Conservation (phyloP, 2,329 filamentous ascomycete genomes). For the Cladorrhinum sp. region DNA sequence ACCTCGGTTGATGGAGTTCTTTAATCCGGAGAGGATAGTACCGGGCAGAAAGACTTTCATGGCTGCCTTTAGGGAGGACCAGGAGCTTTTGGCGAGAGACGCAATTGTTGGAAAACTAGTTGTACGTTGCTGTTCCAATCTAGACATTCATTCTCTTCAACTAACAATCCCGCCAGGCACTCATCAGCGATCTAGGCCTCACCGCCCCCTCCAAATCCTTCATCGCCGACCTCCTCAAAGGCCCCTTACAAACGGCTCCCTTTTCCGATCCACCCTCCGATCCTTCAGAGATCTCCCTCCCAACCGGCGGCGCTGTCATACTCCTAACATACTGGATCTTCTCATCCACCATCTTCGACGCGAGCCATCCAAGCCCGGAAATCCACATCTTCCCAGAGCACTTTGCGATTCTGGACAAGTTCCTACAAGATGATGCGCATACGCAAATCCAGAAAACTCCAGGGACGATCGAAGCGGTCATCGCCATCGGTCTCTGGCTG, state of each 20-base stretch:
- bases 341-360: constrained; percentile 58
- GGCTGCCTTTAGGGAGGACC: constrained; percentile 62
- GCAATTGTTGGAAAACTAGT: constrained; percentile 70
- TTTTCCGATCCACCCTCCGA: neutral
- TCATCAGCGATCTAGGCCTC: constrained; percentile 61
- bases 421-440: constrained; percentile 50
- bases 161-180: constrained; percentile 41
- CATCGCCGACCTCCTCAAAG: constrained; percentile 44
- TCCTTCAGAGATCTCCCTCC: constrained; percentile 49
- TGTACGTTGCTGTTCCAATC: constrained; percentile 44
- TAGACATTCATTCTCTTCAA: too few species aligned
- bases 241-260: constrained; percentile 12
- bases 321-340: constrained; percentile 62
- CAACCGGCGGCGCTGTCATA: constrained; percentile 56
- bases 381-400: constrained; percentile 61
- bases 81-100: constrained; percentile 58
- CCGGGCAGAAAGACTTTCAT: constrained; percentile 59
- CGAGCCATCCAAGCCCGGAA: constrained; percentile 50
- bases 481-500: constrained; percentile 59
- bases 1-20: constrained; percentile 64
- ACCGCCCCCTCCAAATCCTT: constrained; percentile 44
- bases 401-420: constrained; percentile 49
- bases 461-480: constrained; percentile 56
- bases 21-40: constrained; percentile 62
- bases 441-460: constrained; percentile 47